These are phyloP conservation scores for Dactylonectria estremocensis DNA, from an alignment of 2,329 filamentous ascomycete genomes.

Conservation along the genomic window DNA sequence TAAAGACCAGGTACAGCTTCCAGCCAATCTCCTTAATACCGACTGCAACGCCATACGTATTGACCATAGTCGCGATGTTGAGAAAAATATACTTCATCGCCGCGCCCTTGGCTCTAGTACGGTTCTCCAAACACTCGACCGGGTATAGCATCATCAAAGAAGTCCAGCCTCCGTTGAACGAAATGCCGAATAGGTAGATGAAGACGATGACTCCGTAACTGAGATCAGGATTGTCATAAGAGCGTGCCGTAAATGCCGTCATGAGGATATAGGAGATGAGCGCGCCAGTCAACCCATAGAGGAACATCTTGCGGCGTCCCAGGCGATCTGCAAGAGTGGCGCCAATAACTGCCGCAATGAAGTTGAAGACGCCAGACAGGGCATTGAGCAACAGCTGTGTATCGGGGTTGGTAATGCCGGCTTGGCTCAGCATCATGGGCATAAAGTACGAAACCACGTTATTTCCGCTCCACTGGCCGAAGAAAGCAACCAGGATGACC, in stretches of 20 bases:
- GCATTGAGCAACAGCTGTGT: constrained; percentile 65
- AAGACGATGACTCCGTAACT: constrained; percentile 64
- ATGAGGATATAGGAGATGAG: too few species aligned
- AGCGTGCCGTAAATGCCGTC: too few species aligned
- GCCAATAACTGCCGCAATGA: constrained; percentile 64
- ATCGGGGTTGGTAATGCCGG: constrained; percentile 59
- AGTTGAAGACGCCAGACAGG: constrained; percentile 66
- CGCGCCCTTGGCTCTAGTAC: constrained; percentile 69
- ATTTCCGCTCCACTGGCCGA: constrained; percentile 64
- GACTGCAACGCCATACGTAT: constrained; percentile 62
- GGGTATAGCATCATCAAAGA: constrained; percentile 60
- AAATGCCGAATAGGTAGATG: constrained; percentile 67
- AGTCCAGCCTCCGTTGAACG: constrained; percentile 62
- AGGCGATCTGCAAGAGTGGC: constrained; percentile 66
- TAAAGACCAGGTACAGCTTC: constrained; percentile 68
- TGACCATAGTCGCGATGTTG: constrained; percentile 62
- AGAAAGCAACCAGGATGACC: constrained; percentile 57
- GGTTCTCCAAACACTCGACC: constrained; percentile 67
- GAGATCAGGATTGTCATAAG: constrained; percentile 64
- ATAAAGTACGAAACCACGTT: constrained; percentile 66
- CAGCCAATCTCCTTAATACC: constrained; percentile 65
- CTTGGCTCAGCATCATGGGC: constrained; percentile 63
- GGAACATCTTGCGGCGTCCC: constrained; percentile 67
- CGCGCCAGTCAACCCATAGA: constrained; percentile 66
- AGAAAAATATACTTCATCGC: constrained; percentile 60